Percentiles rank a stretch among this genome's conserved stretches.
These are phyloP conservation scores for Lepiota brunneoincarnata DNA, from an alignment of 768 basidiomycete genomes.

Conservation along the genomic window DNA sequence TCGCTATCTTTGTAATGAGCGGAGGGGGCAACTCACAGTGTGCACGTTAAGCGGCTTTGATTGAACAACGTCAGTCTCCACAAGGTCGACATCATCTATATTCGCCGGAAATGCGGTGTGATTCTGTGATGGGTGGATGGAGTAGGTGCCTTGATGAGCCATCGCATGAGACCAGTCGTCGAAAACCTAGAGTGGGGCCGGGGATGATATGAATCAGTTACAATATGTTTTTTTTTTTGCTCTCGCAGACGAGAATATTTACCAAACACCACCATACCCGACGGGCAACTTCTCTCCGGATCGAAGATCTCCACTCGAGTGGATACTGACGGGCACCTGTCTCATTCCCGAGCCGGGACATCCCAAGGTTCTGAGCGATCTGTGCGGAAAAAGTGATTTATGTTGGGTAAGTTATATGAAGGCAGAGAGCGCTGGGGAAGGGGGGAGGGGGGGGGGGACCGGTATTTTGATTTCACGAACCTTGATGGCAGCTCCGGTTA, in stretches of 20 bases:
- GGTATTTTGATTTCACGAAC: constrained; percentile 10
- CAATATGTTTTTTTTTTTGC: too few species aligned
- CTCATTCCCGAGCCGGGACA: constrained; percentile 25
- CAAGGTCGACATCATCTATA: constrained; percentile 23
- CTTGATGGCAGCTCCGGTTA: constrained; percentile 25
- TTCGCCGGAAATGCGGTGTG: constrained; percentile 24
- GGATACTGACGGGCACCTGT: constrained; percentile 18
- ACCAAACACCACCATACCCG: constrained; percentile 26
- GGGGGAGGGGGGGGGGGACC: too few species aligned
- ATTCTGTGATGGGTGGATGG: constrained; percentile 26
- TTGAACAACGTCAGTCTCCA: constrained; percentile 15
- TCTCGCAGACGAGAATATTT: neutral
- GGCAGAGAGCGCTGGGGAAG: neutral
- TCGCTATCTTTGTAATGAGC: neutral
- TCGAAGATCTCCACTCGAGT: constrained; percentile 20
- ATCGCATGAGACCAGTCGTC: constrained; percentile 26
- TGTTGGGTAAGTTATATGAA: neutral
- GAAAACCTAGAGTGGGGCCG: constrained; percentile 16
- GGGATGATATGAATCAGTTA: too few species aligned
- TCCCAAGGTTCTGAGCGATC: constrained; percentile 26
- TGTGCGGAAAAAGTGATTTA: neutral
- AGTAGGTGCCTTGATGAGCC: constrained; percentile 24
- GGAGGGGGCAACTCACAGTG: constrained; percentile 17
- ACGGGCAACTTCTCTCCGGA: constrained; percentile 24
- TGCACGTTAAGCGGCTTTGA: constrained; percentile 18